Evolutionary conservation across 495 filamentous ascomycete genomes (phyloP).

Genomic region (Oidiodendron maius): DNA sequence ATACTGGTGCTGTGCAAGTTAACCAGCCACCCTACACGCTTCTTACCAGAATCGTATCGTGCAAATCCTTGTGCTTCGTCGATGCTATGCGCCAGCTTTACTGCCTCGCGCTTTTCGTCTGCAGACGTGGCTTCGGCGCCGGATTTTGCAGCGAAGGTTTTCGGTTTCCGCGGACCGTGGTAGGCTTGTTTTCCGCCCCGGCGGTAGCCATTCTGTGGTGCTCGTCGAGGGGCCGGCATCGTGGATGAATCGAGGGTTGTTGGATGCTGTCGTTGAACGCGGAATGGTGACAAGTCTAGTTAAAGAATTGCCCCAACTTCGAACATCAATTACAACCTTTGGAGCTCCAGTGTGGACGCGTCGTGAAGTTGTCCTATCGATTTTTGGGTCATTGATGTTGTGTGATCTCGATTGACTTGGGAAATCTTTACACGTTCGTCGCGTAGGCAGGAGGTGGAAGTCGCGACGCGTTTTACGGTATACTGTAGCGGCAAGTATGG

Average conservation of each 20-base stretch:
- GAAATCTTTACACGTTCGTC: no score
- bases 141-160: constrained; percentile 66
- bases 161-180: constrained; percentile 46
- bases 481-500: no score
- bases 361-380: no score
- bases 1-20: constrained; percentile 89
- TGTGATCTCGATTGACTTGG: no score
- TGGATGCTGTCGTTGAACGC: neutral
- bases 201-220: constrained; percentile 45
- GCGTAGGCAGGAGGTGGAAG: no score
- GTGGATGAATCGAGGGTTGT: constrained; percentile 3
- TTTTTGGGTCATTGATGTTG: no score
- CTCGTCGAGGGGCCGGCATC: constrained; percentile 21
- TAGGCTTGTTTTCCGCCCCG: constrained; percentile 45
- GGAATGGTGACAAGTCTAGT: constrained; percentile 15
- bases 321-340: no score
- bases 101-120: constrained; percentile 79
- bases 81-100: constrained; percentile 78
- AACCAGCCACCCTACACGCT: constrained; percentile 84
- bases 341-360: no score
- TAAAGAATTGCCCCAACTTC: constrained; percentile 20
- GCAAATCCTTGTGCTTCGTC: constrained; percentile 92
- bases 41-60: constrained; percentile 84
- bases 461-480: no score
- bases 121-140: constrained; percentile 78